Base-by-base conservation (phyloP, 83 land plant species). In the Diphasiastrum complanatum region DNA sequence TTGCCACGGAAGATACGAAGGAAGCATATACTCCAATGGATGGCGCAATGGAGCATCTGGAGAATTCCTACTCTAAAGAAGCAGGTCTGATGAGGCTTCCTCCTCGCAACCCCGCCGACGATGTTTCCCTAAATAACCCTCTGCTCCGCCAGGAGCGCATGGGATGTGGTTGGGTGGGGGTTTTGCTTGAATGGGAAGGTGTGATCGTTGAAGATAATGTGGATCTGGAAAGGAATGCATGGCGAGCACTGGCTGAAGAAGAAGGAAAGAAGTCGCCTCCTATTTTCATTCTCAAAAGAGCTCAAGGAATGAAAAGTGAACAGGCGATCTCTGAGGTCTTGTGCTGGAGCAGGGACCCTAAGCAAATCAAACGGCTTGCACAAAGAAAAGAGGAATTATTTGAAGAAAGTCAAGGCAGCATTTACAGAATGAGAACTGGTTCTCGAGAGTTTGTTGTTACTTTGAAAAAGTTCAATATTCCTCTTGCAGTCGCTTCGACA, bases 281-380 rank as follows among this genome's bases (percentile, higher is more conserved):
- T 0, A 75, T 85, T 0, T 92, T 81, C 45, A 63, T 81, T 18
- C 77, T 92, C 26, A 61, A 67, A 26, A 73, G 95, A 66, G 75
- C 85, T 5, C 85, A 85, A 55, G 98, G 98, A 5, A 92, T 92
- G 98, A 92, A 92, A 80, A 88, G 71, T 55, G 98, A 92, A 52
- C 98, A 92, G 49, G 98, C 84, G 0, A 85, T 92, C 12, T 81
- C 95, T 12, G 97, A 92, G 54, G 88, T 92, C 51, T 80, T 92
- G 5, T 92, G 98, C 71, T 92, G 98, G 98, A 83, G 87, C 14
- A 78, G 91, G 63, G 85, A 92, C 50, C 82, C 75, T 19, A 10
- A 47, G 1, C 59, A 83, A 40, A 33, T 85, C 63, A 75, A 70
- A 57, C 68, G 91, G 51, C 53, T 92, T 75, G 87, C 91, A 5